phyloP scores from a whole-genome alignment of 768 basidiomycete species.

The Naganishia antarctica region DNA sequence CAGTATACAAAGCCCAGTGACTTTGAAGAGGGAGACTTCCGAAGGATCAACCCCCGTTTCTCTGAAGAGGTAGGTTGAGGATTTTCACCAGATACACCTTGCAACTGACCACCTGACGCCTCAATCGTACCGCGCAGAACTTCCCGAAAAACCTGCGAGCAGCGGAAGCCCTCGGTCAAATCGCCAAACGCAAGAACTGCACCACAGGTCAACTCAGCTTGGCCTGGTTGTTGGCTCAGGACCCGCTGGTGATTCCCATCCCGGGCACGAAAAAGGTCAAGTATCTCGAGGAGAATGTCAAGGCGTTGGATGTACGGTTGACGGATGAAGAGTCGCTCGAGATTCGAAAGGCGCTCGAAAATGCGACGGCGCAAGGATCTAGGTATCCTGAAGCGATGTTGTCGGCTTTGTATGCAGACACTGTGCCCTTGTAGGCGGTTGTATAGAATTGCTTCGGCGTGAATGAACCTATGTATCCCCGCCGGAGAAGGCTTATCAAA shows the following conservation, averaged over 20 bases:
- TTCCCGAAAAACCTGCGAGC: conserved; percentile 50
- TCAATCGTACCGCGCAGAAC: conserved; percentile 28
- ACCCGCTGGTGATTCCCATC: conserved; percentile 42
- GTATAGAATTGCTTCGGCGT: too few species aligned
- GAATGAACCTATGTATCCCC: too few species aligned
- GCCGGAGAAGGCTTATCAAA: not conserved
- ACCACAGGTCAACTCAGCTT: conserved; percentile 49
- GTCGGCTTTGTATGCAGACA: conserved; percentile 11
- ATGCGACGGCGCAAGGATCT: conserved; percentile 31
- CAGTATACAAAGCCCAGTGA: conserved; percentile 31
- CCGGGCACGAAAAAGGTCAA: conserved; percentile 35
- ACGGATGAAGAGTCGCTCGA: conserved; percentile 38
- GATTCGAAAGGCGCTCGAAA: conserved; percentile 44
- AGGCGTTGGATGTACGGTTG: conserved; percentile 36
- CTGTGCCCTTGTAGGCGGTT: conserved; percentile 14
- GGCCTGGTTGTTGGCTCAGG: conserved; percentile 49
- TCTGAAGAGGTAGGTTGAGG: conserved; percentile 34
- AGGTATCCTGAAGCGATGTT: conserved; percentile 32
- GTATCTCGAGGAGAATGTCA: conserved; percentile 43
- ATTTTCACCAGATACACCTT: not conserved
- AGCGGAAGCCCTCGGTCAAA: conserved; percentile 45
- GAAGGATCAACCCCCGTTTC: conserved; percentile 45
- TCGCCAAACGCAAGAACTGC: conserved; percentile 46
- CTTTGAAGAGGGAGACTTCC: conserved; percentile 43
- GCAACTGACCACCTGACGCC: not conserved